Conservation (phyloP, 2,329 filamentous ascomycete genomes). For the Amauroascus verrucosus region DNA sequence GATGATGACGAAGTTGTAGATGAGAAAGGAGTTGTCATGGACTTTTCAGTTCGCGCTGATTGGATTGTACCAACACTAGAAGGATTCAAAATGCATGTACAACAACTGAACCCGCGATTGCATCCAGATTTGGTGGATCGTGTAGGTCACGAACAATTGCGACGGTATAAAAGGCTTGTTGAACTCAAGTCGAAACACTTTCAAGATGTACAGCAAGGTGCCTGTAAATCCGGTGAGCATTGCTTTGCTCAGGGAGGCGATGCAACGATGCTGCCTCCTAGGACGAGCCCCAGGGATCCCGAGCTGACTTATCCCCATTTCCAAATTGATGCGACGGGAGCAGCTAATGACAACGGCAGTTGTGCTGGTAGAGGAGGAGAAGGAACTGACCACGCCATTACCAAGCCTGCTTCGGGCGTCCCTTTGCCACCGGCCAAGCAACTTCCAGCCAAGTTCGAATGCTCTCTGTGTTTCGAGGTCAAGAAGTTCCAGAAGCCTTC, state of each 20-base stretch:
- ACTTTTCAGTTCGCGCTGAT: conserved; percentile 53
- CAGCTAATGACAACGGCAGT: too few relatives aligned
- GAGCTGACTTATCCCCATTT: conserved; percentile 48
- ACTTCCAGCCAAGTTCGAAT: conserved; percentile 82
- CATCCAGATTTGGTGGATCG: conserved; percentile 62
- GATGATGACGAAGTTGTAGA: conserved; percentile 48
- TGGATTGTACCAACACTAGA: conserved; percentile 60
- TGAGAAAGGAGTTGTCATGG: conserved; percentile 52
- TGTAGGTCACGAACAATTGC: conserved; percentile 68
- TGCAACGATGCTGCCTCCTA: conserved; percentile 51
- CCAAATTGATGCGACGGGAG: conserved; percentile 42
- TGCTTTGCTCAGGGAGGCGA: conserved; percentile 61
- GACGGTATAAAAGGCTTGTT: conserved; percentile 68
- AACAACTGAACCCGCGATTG: conserved; percentile 63
- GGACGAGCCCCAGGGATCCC: conserved; percentile 42
- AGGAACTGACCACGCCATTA: conserved; percentile 60
- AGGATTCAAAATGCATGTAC: conserved; percentile 67
- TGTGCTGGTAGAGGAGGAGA: conserved; percentile 60
- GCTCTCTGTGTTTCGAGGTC: conserved; percentile 70
- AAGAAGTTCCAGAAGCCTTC: conserved; percentile 86
- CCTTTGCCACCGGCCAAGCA: conserved; percentile 67
- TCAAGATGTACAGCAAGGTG: conserved; percentile 44
- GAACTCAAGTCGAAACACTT: conserved; percentile 61
- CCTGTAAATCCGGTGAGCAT: conserved; percentile 51
- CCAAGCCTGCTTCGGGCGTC: conserved; percentile 70